Evolutionary conservation across 2,329 filamentous ascomycete genomes (phyloP), one percentile per base, ranked within the genome.

Genomic region (Curvularia sp.): DNA sequence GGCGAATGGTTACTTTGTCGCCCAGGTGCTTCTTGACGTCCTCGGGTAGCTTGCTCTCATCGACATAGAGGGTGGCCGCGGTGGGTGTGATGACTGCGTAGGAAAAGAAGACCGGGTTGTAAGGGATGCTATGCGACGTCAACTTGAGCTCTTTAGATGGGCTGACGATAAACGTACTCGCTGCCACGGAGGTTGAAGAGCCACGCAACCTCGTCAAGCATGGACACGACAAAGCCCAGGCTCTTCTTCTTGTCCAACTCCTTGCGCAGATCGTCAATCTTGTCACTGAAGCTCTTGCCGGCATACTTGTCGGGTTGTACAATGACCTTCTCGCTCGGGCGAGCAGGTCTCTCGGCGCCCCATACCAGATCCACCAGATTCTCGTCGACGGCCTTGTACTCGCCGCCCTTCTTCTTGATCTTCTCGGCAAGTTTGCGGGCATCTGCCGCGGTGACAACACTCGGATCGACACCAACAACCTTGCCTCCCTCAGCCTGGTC

Each of bases 91-190:
- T 82, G 41, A 95, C 85, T 43, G 94, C 94, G 72, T 98, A 99
- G 15, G 94, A 95, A 79, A 98, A 98, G 82, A 99, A 98, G 49
- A 99, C 95, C 0, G 95, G 95, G 74, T 99, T 99, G 81, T 95
- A 99, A 0, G 93, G 92, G 65, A 99, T 98, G 74, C 84, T 86
- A 66, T 38, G 25, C 13, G 15, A 15, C 19, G 53, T 70, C 42
- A 70, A 66, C 55, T 12, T 2, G 21, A 18, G 21, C 7, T 7
- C 4, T 21, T n/a, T 18, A 41, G 3, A 5, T 12, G 18, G 49
- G 19, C 13, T 30, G 28, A 21, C 9, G 8, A 30, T 3, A 18
- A 12, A 53, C 83, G 63, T 79, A 86, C 84, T 98, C 95, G 76
- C 85, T 95, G 68, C 95, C 95, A 67, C 95, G 88, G 48, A 99